A percentile compares a stretch with the other conserved stretches of the same genome.
Evolutionary conservation across 768 basidiomycete genomes (phyloP).

Genomic region (Tricholoma sp.): DNA sequence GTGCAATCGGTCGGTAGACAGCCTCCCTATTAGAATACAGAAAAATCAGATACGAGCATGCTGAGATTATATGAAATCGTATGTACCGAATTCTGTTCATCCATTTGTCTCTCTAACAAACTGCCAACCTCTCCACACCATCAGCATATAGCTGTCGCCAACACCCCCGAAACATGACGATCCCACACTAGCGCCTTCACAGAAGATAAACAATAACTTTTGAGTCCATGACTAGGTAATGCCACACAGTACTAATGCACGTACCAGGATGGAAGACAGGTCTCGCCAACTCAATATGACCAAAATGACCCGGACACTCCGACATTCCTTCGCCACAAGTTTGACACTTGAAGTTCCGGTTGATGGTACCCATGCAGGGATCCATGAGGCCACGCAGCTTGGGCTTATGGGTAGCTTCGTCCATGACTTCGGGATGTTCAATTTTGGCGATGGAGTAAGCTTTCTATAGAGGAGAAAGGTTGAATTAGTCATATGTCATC

Average conservation of each 20-base stretch:
- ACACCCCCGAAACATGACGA: slow-evolving; percentile 77
- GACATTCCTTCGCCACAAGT: slow-evolving; percentile 99
- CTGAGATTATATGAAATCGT: slow-evolving; percentile 3
- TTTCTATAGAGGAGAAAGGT: slow-evolving; percentile 58
- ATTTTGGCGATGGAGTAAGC: slow-evolving; percentile 98
- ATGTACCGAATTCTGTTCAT: slow-evolving; percentile 84
- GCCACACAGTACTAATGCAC: slow-evolving; percentile 22
- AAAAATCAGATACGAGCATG: slow-evolving; percentile 1
- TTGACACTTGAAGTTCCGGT: slow-evolving; percentile 98
- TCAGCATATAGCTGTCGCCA: slow-evolving; percentile 84
- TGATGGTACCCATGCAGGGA: slow-evolving; percentile 96
- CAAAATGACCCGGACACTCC: slow-evolving; percentile 99
- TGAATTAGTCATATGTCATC: slow-evolving; percentile 7
- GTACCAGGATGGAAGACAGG: slow-evolving; percentile 96
- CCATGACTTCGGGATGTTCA: slow-evolving; percentile 98
- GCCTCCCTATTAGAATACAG: slow-evolving; percentile 59
- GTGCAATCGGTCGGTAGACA: slow-evolving; percentile 50
- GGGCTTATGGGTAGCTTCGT: slow-evolving; percentile 85
- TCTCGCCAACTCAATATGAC: slow-evolving; percentile 93
- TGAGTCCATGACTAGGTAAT: not conserved
- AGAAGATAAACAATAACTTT: not conserved
- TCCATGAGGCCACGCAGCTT: slow-evolving; percentile 97
- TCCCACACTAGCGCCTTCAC: slow-evolving; percentile 88
- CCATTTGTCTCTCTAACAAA: slow-evolving; percentile 84
- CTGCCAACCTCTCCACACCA: slow-evolving; percentile 82